A percentile compares a stretch with the other conserved stretches of the same genome.
phyloP scores from a whole-genome alignment of 306 rosid genomes.

The Vigna nakashimae region DNA sequence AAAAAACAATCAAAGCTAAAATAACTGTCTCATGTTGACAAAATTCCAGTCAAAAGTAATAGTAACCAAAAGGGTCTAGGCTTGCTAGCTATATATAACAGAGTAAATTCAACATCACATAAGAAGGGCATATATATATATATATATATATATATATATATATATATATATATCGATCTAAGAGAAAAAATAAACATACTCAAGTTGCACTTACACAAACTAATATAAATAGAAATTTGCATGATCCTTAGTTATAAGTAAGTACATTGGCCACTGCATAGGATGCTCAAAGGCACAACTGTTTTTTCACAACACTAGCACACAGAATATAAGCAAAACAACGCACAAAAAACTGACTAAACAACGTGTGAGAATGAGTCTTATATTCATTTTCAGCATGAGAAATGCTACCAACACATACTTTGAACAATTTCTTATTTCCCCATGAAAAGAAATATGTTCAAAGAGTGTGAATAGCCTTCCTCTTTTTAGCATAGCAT shows the following conservation, averaged over 20 bases:
- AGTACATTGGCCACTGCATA: slow-evolving; percentile 30
- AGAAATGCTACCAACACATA: background rate
- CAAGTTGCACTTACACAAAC: slow-evolving; percentile 30
- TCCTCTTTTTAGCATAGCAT: slow-evolving; percentile 30
- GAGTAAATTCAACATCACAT: background rate
- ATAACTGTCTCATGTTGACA: background rate
- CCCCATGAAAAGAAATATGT: background rate
- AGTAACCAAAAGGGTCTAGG: background rate
- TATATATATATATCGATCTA: background rate
- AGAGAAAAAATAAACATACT: background rate
- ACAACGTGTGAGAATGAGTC: slow-evolving; percentile 31
- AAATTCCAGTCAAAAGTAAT: slow-evolving; percentile 4
- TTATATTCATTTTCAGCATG: slow-evolving; percentile 36
- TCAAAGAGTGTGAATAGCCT: background rate
- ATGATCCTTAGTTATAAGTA: slow-evolving; percentile 13
- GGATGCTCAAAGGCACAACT: slow-evolving; percentile 26
- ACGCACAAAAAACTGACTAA: slow-evolving; percentile 16
- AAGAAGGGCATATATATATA: background rate
- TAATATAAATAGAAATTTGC: background rate
- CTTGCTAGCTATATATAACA: too few relatives aligned
- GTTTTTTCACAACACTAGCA: slow-evolving; percentile 1
- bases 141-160: too few relatives aligned
- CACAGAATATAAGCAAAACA: slow-evolving; percentile 11
- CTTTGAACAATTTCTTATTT: background rate
- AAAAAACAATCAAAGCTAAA: background rate